Percentiles rank a stretch among this genome's conserved stretches.
These are phyloP conservation scores for Leccinum huronense DNA, from an alignment of 1,284 basidiomycete species.

Conservation along the genomic window DNA sequence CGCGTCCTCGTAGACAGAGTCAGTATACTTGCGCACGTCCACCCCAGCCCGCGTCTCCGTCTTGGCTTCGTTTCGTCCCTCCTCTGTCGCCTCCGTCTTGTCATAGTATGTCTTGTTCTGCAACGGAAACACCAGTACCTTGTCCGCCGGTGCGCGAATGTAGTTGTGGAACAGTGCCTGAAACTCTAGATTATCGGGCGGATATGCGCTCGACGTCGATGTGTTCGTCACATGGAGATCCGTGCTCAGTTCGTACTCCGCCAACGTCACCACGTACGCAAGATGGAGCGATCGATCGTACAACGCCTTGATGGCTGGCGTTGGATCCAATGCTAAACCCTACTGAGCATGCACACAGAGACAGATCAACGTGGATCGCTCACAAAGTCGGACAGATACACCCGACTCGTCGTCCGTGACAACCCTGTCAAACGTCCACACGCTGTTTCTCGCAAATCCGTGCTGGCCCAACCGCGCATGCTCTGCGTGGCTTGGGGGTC, in stretches of 20 bases:
- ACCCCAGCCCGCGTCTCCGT: constrained; percentile 59
- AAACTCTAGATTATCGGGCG: constrained; percentile 61
- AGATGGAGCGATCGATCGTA: constrained; percentile 70
- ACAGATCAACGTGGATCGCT: constrained; percentile 28
- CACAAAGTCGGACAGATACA: constrained; percentile 74
- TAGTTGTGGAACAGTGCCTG: constrained; percentile 89
- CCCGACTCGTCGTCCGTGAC: constrained; percentile 69
- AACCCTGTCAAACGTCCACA: constrained; percentile 66
- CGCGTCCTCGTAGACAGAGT: constrained; percentile 72
- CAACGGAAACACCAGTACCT: constrained; percentile 59
- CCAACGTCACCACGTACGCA: constrained; percentile 75
- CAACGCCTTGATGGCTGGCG: constrained; percentile 51
- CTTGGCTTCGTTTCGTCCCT: constrained; percentile 53
- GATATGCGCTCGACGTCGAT: constrained; percentile 39
- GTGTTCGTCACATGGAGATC: constrained; percentile 79
- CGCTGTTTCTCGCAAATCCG: constrained; percentile 77
- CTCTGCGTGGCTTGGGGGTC: constrained; percentile 68
- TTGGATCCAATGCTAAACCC: constrained; percentile 58
- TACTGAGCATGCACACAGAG: constrained; percentile 8
- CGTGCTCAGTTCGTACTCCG: constrained; percentile 71
- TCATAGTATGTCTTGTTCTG: constrained; percentile 68
- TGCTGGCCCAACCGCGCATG: constrained; percentile 77
- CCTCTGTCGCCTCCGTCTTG: constrained; percentile 65
- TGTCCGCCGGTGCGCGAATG: constrained; percentile 62
- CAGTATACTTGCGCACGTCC: constrained; percentile 64